phyloP scores from a whole-genome alignment of 2,329 filamentous ascomycete genomes.

The Pseudogymnoascus sp. region DNA sequence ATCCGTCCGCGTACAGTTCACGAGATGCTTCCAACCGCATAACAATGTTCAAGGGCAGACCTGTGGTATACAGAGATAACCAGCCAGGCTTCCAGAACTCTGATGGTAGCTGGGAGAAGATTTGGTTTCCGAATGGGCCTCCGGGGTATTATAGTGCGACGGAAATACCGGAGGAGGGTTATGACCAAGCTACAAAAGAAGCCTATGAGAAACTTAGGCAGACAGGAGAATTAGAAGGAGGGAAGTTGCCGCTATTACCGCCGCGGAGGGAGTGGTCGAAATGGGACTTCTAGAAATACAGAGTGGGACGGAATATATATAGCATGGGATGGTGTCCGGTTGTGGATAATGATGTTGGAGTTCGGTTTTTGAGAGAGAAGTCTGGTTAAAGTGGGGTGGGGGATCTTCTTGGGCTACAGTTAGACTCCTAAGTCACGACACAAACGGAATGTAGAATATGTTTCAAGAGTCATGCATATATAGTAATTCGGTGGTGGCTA shows the following conservation, averaged over 20 bases:
- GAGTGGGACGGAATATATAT: neutral
- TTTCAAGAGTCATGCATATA: constrained; percentile 8
- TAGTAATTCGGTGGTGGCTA: neutral
- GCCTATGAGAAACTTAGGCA: constrained; percentile 58
- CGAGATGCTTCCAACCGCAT: constrained; percentile 32
- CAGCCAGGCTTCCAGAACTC: constrained; percentile 40
- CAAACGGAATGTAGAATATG: constrained; percentile 2
- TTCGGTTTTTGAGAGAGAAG: neutral
- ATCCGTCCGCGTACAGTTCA: constrained; percentile 16
- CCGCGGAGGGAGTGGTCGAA: constrained; percentile 67
- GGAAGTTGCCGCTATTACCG: constrained; percentile 66
- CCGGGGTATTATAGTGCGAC: constrained; percentile 56
- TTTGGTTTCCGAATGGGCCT: constrained; percentile 67
- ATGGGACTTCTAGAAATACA: constrained; percentile 56
- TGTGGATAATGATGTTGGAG: constrained; percentile 6
- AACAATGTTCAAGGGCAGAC: constrained; percentile 53
- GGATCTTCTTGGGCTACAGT: neutral
- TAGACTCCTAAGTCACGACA: neutral
- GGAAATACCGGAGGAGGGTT: constrained; percentile 47
- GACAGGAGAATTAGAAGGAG: constrained; percentile 60
- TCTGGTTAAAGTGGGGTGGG: neutral
- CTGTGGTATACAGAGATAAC: constrained; percentile 49
- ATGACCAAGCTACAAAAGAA: constrained; percentile 49
- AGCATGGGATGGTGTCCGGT: constrained; percentile 1
- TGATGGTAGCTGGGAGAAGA: constrained; percentile 51